These are phyloP conservation scores for Pichia kluyveri DNA, from an alignment of 805 yeast genomes.

Conservation along the genomic window DNA sequence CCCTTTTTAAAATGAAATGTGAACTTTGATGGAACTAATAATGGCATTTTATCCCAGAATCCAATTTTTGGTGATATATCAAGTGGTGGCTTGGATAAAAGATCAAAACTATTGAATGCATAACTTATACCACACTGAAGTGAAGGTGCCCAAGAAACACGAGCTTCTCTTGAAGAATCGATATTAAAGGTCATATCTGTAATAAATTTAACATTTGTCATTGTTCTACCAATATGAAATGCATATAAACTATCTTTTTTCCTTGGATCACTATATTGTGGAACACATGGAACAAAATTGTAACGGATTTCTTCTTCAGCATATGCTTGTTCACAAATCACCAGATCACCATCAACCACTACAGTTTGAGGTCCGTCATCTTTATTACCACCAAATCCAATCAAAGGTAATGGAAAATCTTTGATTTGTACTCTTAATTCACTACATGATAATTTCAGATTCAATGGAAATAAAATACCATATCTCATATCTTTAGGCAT, in stretches of 20 bases:
- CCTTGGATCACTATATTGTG: constrained; percentile 21
- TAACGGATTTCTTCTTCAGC: constrained; percentile 35
- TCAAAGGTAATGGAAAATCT: constrained; percentile 51
- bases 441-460: constrained; percentile 34
- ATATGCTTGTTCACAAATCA: constrained; percentile 51
- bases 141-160: constrained; percentile 57
- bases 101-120: constrained; percentile 57
- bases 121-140: constrained; percentile 52
- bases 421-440: constrained; percentile 36
- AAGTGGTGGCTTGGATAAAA: constrained; percentile 58
- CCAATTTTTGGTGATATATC: constrained; percentile 59
- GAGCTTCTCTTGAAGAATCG: constrained; percentile 37
- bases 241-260: constrained; percentile 44
- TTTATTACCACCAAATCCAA: constrained; percentile 42
- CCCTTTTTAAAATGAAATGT: constrained; percentile 39
- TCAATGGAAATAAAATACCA: constrained; percentile 46
- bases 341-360: constrained; percentile 37
- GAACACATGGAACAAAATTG: constrained; percentile 44
- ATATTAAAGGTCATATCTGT: constrained; percentile 40
- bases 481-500: constrained; percentile 46
- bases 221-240: constrained; percentile 48
- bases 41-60: constrained; percentile 62
- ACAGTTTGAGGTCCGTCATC: constrained; percentile 27
- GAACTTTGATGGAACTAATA: constrained; percentile 45
- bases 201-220: constrained; percentile 52